Conservation (phyloP, 441 rosid genomes). For the Geranium incanum region DNA sequence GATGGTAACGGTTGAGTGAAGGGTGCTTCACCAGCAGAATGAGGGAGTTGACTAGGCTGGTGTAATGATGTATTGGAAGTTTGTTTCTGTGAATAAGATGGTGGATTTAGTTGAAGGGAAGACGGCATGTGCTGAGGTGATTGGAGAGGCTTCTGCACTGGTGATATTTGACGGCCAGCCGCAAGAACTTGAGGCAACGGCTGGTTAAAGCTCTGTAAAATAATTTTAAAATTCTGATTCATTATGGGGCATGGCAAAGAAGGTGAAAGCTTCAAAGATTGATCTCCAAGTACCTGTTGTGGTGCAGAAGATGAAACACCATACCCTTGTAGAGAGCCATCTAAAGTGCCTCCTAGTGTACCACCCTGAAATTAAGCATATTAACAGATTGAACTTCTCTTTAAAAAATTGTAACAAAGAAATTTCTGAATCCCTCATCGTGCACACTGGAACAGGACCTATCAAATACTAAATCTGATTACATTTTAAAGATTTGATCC, state of each 20-base stretch:
- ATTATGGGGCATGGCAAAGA: constrained; percentile 15
- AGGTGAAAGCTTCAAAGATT: constrained; percentile 5
- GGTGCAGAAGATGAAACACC: constrained; percentile 38
- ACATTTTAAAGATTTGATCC: background rate
- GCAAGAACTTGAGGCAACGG: constrained; percentile 44
- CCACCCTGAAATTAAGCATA: constrained; percentile 33
- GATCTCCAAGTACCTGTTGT: constrained; percentile 39
- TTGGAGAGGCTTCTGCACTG: constrained; percentile 52
- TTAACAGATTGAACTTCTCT: constrained; percentile 5
- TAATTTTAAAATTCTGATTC: constrained; percentile 16
- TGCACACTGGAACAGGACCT: background rate
- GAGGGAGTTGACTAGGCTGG: constrained; percentile 31
- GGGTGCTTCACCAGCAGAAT: constrained; percentile 36
- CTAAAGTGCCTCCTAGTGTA: constrained; percentile 44
- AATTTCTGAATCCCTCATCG: background rate
- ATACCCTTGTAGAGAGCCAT: constrained; percentile 45
- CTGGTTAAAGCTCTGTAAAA: constrained; percentile 40
- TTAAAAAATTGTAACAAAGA: constrained; percentile 5
- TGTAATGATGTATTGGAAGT: constrained; percentile 22
- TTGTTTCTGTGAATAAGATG: constrained; percentile 41
- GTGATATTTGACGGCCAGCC: constrained; percentile 53
- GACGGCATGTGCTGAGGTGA: constrained; percentile 55
- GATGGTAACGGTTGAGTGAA: constrained; percentile 40
- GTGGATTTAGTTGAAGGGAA: constrained; percentile 37
- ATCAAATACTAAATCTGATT: background rate